Evolutionary conservation across 306 rosid species (phyloP), one percentile per base, ranked within the genome.

Genomic region (Cucumis cinereus): DNA sequence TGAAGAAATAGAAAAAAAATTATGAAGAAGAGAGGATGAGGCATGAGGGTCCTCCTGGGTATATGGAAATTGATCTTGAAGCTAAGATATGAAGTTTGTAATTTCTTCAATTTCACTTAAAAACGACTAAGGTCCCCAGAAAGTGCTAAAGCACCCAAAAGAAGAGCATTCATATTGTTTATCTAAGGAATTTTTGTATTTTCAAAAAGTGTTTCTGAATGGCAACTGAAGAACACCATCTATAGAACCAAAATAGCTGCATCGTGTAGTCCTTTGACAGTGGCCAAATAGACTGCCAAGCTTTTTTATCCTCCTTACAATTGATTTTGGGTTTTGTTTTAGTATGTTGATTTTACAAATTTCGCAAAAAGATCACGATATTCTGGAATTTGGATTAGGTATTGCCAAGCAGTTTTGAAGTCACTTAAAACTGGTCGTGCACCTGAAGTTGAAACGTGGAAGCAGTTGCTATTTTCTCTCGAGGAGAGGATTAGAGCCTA

Each of bases 401-500:
- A 93, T 75, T 93, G 98, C 79, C 98, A 93, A 84, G 90, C 90
- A n/a, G 83, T 88, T 78, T 62, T 85, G 72, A 91, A 87, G 77
- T 89, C 96, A 58, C 86, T 93, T 59, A 93, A 88, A 87, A 91
- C 93, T 77, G 91, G 96, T 14, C 91, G 97, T 77, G 84, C 91
- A 40, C 94, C 96, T 12, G 98, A 91, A 82, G 91, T 84, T 64
- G 98, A 93, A 87, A 87, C 79, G 0, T 93, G 96, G 98, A 93
- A 85, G 84, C 96, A 87, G 76, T 81, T 88, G 75, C 87, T 87
- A 57, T 77, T 23, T 77, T 90, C 97, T 77, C 98, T 93, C 43
- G 98, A 93, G 82, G 98, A 93, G 84, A 87, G 98, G 85, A 90
- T 91, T 68, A 86, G 84, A 86, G 85, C 92, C 50, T 90, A 93